Conservation (phyloP, 169 alveolate genomes). For the Theileria luwenshuni region DNA sequence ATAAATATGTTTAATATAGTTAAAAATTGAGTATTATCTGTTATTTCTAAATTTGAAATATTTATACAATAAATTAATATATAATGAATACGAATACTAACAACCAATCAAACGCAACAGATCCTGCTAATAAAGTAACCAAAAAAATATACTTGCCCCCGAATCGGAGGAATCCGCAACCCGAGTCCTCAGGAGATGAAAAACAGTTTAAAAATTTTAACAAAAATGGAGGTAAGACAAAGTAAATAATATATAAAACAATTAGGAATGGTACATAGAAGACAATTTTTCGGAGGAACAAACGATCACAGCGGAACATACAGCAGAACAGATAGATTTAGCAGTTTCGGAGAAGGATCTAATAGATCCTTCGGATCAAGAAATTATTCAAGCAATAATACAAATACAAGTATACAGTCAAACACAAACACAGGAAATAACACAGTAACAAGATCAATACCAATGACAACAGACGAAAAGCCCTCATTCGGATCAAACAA, state of each 20-base stretch:
- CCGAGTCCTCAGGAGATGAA: neutral
- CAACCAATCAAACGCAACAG: slow-evolving; percentile 10
- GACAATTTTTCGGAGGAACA: neutral
- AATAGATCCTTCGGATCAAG: neutral
- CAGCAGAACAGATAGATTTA: neutral
- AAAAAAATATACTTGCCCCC: slow-evolving; percentile 68
- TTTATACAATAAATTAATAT: too few species aligned
- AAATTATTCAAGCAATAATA: neutral
- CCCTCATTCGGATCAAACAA: neutral
- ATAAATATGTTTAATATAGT: neutral
- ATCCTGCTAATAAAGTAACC: slow-evolving; percentile 41
- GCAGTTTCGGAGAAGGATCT: neutral
- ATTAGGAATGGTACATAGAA: neutral
- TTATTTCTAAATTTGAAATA: neutral
- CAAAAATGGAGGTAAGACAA: neutral
- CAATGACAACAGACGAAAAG: neutral
- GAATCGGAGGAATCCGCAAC: slow-evolving; percentile 59
- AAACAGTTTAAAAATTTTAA: neutral
- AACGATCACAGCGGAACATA: neutral
- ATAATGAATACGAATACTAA: slow-evolving; percentile 17
- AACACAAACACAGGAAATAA: neutral
- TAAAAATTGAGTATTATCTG: neutral
- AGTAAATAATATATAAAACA: neutral
- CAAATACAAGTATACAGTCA: neutral
- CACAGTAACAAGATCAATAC: neutral